phyloP scores from a whole-genome alignment of 1,284 basidiomycete species.

The Ustilago bromivora region DNA sequence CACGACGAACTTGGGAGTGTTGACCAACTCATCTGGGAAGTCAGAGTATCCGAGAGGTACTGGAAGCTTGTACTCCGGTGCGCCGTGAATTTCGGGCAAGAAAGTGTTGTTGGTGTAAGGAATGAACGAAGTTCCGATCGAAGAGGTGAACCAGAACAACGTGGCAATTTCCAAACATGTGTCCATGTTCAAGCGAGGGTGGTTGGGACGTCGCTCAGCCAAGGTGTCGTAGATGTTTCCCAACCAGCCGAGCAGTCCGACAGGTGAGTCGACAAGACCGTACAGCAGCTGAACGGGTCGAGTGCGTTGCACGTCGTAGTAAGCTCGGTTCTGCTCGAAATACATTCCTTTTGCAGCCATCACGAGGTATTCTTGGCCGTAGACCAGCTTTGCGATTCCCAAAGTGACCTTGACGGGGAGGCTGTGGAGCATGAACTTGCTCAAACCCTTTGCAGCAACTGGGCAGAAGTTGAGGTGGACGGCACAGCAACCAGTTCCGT shows the following conservation, averaged over 20 bases:
- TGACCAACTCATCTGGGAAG: slow-evolving; percentile 57
- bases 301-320: slow-evolving; percentile 54
- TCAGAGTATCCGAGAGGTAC: slow-evolving; percentile 56
- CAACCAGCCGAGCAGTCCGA: slow-evolving; percentile 55
- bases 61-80: slow-evolving; percentile 33
- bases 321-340: slow-evolving; percentile 47
- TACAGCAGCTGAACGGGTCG: slow-evolving; percentile 51
- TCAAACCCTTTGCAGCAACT: slow-evolving; percentile 39
- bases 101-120: slow-evolving; percentile 53
- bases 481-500: slow-evolving; percentile 55
- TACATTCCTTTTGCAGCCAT: slow-evolving; percentile 39
- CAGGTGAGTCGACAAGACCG: slow-evolving; percentile 56
- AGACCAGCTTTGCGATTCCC: slow-evolving; percentile 43
- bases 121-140: slow-evolving; percentile 59
- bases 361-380: slow-evolving; percentile 39
- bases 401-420: slow-evolving; percentile 40
- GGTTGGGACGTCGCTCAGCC: slow-evolving; percentile 19
- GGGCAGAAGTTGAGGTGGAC: slow-evolving; percentile 65
- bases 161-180: slow-evolving; percentile 41
- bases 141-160: slow-evolving; percentile 52
- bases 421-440: slow-evolving; percentile 42
- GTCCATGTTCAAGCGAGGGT: slow-evolving; percentile 45
- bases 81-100: slow-evolving; percentile 47
- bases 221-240: slow-evolving; percentile 53
- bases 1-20: slow-evolving; percentile 44